Base-by-base conservation (phyloP, 1,139 yeast species). In the Pneumocystis oryctolagi region DNA sequence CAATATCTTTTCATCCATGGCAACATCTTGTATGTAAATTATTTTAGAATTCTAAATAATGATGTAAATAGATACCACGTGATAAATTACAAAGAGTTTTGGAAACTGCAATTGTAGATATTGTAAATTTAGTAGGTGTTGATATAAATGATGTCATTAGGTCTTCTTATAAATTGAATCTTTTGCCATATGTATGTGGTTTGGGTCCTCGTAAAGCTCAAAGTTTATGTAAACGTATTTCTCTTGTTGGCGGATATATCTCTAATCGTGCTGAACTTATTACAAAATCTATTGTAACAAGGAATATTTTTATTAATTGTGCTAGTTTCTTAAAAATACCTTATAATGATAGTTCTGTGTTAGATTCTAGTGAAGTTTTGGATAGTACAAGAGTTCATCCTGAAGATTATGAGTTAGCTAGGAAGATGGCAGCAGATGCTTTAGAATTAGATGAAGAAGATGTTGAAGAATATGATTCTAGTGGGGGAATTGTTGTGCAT, bases 351-450 rank as follows among this genome's bases (percentile, higher is more conserved):
- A 67, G 71, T n/a, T 63, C 69, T 34, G 67, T 74, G 31, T 73
- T 75, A 35, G 82, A 80, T 65, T 85, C 79, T 69, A 84, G 74
- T 69, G 82, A 92, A 70, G 78, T 87, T 62, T 79, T 92, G 67
- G 99, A 92, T 74, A 90, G 95, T 47, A 92, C 98, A 0, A 82
- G 98, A 76, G 89, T 94, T 60, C 99, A 92, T 70, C 98, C 98
- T 3, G 97, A 94, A 74, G 98, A 92, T 74, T 92, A 92, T 72
- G 96, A 88, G 66, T 79, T 92, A 69, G 97, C 97, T 1, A 83
- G 94, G 64, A 92, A 92, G 72, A 90, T 92, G 89, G 97, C 97
- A 9, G 94, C 96, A 1, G 98, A 92, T 77, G 97, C 98, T 1
- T 79, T 92, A 67, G 99, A 94, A 71, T 80, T 89, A 68, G 97